Evolutionary conservation across 495 filamentous ascomycete species (phyloP).

Genomic region (Cenococcum geophilum): DNA sequence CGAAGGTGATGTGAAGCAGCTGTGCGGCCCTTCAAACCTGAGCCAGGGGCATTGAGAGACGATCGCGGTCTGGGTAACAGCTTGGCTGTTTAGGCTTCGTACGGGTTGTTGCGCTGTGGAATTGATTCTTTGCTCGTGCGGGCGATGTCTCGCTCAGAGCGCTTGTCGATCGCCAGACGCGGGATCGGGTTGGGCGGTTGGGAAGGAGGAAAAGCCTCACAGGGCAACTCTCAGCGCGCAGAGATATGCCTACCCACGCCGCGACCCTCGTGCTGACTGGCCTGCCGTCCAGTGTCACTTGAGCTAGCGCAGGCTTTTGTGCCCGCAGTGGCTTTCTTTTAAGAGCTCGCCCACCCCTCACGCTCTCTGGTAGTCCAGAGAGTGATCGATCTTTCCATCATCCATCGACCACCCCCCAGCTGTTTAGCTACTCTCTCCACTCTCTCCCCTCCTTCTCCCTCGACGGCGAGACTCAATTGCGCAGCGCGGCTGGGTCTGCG

Average conservation of each 20-base stretch:
- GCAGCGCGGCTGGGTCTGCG: slow-evolving; percentile 30
- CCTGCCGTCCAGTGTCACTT: background rate
- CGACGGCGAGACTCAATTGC: slow-evolving; percentile 31
- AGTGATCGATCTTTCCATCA: background rate
- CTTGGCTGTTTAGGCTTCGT: background rate
- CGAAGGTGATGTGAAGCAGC: too few species aligned
- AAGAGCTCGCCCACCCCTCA: slow-evolving; percentile 8
- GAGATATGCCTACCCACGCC: slow-evolving; percentile 12
- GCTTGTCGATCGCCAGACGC: background rate
- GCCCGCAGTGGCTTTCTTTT: slow-evolving; percentile 20
- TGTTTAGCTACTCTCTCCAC: slow-evolving; percentile 11
- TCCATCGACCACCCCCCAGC: background rate
- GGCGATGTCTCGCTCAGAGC: background rate
- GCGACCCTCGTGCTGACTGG: background rate
- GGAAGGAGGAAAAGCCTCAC: background rate
- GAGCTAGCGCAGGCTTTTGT: slow-evolving; percentile 14
- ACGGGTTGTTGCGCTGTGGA: background rate
- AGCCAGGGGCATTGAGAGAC: background rate
- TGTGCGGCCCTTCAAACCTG: too few species aligned
- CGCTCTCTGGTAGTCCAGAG: background rate
- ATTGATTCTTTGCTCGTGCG: background rate
- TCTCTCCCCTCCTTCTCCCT: slow-evolving; percentile 19
- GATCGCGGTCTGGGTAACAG: background rate
- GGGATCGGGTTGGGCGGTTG: background rate
- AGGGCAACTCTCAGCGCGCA: slow-evolving; percentile 3